Conservation (phyloP, 2,329 filamentous ascomycete species). For the Xylariaceae sp. region DNA sequence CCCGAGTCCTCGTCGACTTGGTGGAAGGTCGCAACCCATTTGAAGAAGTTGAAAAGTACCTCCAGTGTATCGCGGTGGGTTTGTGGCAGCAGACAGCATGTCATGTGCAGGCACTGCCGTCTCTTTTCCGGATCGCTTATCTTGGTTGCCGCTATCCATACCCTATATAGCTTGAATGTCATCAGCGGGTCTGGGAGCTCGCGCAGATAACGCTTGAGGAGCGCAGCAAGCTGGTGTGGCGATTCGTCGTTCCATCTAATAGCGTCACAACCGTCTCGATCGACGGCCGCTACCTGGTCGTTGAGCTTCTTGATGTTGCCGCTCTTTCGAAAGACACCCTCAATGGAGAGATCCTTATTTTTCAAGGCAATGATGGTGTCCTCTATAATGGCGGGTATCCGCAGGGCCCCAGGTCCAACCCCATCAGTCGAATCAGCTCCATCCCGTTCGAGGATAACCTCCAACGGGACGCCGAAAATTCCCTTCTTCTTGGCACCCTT, state of each 20-base stretch:
- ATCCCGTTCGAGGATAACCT: conserved; percentile 84
- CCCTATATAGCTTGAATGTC: conserved; percentile 86
- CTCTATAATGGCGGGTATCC: conserved; percentile 91
- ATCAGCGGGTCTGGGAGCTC: conserved; percentile 91
- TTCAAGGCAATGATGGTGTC: conserved; percentile 92
- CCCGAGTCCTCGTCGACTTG: conserved; percentile 95
- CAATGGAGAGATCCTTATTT: conserved; percentile 98
- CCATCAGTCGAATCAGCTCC: conserved; percentile 97
- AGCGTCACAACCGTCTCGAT: conserved; percentile 76
- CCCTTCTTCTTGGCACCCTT: conserved; percentile 85
- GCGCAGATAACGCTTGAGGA: conserved; percentile 91
- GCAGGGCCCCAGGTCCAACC: conserved; percentile 83
- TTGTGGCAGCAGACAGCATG: conserved; percentile 89
- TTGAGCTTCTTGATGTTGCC: conserved; percentile 94
- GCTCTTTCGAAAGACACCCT: conserved; percentile 98
- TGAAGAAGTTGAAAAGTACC: conserved; percentile 90
- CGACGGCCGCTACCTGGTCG: conserved; percentile 79
- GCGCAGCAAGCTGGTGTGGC: conserved; percentile 86
- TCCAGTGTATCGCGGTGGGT: conserved; percentile 89
- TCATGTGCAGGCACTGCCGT: conserved; percentile 79
- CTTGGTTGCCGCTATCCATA: conserved; percentile 88
- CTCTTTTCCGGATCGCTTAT: conserved; percentile 76
- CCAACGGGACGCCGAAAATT: conserved; percentile 84
- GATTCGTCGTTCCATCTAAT: conserved; percentile 84
- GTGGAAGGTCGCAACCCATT: conserved; percentile 96